Percentiles rank a stretch among this genome's conserved stretches.
Conservation (phyloP, 495 filamentous ascomycete species). For the Aspergillus incahuasiensis region DNA sequence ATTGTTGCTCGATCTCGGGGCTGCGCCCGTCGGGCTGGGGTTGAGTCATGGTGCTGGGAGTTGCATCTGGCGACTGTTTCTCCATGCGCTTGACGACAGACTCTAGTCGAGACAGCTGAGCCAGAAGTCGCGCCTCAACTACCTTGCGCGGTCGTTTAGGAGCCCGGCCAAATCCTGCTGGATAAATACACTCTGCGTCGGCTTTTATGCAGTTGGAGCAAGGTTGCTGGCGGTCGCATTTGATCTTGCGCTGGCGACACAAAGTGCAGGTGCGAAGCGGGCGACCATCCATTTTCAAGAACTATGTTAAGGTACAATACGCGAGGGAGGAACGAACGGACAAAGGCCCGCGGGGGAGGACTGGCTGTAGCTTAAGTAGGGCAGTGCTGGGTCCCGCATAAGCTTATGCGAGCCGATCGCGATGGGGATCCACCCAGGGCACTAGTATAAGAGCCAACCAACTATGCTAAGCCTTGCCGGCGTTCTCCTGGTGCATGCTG, state of each 20-base stretch:
- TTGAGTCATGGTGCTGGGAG: background rate
- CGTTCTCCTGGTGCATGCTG: background rate
- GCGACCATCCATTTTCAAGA: background rate
- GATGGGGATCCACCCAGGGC: too few species aligned
- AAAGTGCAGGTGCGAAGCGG: background rate
- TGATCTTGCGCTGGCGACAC: conserved; percentile 16
- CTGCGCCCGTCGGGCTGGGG: background rate
- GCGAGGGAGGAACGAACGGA: background rate
- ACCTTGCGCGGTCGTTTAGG: conserved; percentile 28
- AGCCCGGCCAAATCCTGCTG: conserved; percentile 24
- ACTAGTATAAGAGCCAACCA: too few species aligned
- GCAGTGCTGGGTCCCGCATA: background rate
- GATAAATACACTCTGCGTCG: conserved; percentile 28
- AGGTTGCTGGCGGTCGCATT: conserved; percentile 30
- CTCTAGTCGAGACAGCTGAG: background rate
- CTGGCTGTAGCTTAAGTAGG: background rate
- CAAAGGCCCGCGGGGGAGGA: too few species aligned
- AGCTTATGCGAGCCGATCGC: conserved; percentile 9
- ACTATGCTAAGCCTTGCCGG: background rate
- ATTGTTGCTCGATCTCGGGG: background rate
- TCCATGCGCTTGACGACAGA: background rate
- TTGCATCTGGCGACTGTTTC: background rate
- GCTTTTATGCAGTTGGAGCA: conserved; percentile 26
- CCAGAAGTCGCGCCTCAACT: conserved; percentile 17
- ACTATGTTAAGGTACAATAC: background rate